Conservation (phyloP, 2,329 filamentous ascomycete species). For the Colletotrichum agaves region DNA sequence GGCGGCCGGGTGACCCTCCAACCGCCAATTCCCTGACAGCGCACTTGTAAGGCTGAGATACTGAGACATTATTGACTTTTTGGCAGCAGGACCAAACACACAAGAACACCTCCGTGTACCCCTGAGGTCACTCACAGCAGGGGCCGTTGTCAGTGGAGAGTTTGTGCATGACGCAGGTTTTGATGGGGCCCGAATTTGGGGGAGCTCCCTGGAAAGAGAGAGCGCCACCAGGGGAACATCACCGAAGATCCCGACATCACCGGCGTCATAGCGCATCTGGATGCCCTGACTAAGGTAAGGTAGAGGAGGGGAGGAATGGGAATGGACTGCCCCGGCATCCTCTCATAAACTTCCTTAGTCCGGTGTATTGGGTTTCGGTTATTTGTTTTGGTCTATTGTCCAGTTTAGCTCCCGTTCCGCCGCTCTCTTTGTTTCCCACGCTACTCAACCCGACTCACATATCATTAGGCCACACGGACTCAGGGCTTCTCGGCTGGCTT, state of each 20-base stretch:
- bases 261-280: constrained; percentile 33
- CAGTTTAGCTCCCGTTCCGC: background rate
- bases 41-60: constrained; percentile 20
- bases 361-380: background rate
- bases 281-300: constrained; percentile 13
- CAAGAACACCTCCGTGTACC: too few relatives aligned
- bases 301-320: too few relatives aligned
- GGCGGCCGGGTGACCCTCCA: constrained; percentile 12
- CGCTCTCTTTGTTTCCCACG: background rate
- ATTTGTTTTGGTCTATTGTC: background rate
- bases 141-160: background rate
- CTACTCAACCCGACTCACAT: too few relatives aligned
- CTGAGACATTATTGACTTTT: background rate
- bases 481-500: background rate
- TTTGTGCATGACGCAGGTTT: constrained; percentile 7
- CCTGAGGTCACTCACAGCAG: background rate
- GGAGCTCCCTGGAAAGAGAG: background rate
- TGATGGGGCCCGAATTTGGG: background rate
- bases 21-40: background rate
- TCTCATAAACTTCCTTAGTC: background rate
- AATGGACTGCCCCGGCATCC: too few relatives aligned
- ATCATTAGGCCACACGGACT: background rate
- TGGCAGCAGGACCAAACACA: background rate
- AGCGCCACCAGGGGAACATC: constrained; percentile 9
- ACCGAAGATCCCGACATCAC: constrained; percentile 33